Percentiles rank a stretch among this genome's conserved stretches.
phyloP scores from a whole-genome alignment of 495 filamentous ascomycete species.

The Penicillium soppii region DNA sequence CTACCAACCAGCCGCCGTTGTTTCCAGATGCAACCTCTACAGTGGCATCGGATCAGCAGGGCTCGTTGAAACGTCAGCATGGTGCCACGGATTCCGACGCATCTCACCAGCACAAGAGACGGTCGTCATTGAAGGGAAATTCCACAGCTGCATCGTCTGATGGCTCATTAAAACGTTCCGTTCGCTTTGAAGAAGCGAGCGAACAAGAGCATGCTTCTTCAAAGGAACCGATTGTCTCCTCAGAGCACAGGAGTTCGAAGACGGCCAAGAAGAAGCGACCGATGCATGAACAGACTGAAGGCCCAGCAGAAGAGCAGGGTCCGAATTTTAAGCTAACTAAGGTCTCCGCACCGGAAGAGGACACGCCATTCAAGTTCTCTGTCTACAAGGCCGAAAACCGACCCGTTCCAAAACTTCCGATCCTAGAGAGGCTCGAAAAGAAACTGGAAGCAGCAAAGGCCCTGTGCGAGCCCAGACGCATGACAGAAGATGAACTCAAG shows the following conservation, averaged over 20 bases:
- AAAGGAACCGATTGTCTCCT: neutral
- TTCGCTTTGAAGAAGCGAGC: neutral
- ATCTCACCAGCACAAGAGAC: neutral
- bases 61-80: neutral
- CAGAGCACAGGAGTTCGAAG: neutral
- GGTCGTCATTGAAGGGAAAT: conserved; percentile 2
- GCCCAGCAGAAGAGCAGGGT: conserved; percentile 11
- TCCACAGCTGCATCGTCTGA: neutral
- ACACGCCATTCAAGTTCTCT: conserved; percentile 24
- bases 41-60: neutral
- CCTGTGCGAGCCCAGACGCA: conserved; percentile 24
- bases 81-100: neutral
- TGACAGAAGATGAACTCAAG: conserved; percentile 19
- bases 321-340: conserved; percentile 25
- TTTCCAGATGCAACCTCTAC: neutral
- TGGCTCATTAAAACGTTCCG: neutral
- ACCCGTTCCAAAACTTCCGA: conserved; percentile 39
- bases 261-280: conserved; percentile 18
- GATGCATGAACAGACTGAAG: conserved; percentile 18
- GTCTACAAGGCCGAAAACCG: conserved; percentile 35
- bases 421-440: conserved; percentile 27
- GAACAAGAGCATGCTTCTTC: neutral
- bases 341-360: conserved; percentile 13
- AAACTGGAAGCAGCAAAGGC: conserved; percentile 18
- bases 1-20: neutral